These are phyloP conservation scores for Colletotrichum chrysophilum DNA, from an alignment of 2,329 filamentous ascomycete species.

Conservation along the genomic window DNA sequence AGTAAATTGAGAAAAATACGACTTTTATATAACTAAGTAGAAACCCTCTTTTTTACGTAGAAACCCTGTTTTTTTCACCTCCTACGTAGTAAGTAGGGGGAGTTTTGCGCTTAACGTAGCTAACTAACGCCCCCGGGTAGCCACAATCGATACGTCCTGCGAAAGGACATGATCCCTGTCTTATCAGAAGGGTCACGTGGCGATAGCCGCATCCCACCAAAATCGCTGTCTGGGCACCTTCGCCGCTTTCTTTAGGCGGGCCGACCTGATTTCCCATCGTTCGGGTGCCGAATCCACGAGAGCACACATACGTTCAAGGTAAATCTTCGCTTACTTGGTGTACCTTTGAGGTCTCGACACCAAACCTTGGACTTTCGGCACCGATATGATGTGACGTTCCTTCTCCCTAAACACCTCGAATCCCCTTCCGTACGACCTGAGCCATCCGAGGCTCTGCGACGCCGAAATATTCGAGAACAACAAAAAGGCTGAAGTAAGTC, in stretches of 20 bases:
- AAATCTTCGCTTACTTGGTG: background rate
- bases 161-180: background rate
- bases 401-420: slow-evolving; percentile 16
- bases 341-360: slow-evolving; percentile 5
- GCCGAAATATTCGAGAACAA: slow-evolving; percentile 19
- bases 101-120: too few relatives aligned
- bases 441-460: slow-evolving; percentile 24
- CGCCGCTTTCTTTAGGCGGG: background rate
- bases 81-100: too few relatives aligned
- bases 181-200: background rate
- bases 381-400: slow-evolving; percentile 25
- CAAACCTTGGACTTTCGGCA: background rate
- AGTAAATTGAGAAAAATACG: too few relatives aligned
- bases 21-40: too few relatives aligned
- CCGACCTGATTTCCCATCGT: background rate
- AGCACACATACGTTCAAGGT: background rate
- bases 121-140: background rate
- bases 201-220: background rate
- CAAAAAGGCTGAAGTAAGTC: slow-evolving; percentile 13
- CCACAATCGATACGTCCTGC: background rate
- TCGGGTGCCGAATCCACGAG: background rate
- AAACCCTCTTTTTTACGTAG: too few relatives aligned
- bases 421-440: slow-evolving; percentile 22
- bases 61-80: too few relatives aligned
- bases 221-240: background rate